Percentiles rank a stretch among this genome's conserved stretches.
phyloP scores from a whole-genome alignment of 164 flowering plant species.

The Liriodendron chinense region DNA sequence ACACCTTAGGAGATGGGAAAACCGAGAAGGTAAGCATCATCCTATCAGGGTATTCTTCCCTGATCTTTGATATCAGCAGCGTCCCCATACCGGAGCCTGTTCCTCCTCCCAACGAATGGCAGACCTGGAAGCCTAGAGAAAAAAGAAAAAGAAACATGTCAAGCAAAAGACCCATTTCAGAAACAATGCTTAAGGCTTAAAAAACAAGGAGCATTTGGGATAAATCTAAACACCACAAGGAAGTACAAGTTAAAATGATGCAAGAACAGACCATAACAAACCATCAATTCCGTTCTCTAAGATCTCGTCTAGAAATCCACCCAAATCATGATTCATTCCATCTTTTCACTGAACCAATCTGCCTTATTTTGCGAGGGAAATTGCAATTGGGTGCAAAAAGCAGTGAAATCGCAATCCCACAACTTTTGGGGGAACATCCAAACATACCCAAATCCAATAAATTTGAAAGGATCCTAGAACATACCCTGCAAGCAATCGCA shows the following conservation, averaged over 20 bases:
- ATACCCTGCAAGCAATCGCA: conserved; percentile 13
- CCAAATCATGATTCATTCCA: too few species aligned
- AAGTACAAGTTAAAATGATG: too few species aligned
- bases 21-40: conserved; percentile 66
- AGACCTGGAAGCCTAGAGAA: conserved; percentile 47
- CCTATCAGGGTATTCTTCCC: conserved; percentile 59
- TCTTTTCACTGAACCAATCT: too few species aligned
- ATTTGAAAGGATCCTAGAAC: background rate
- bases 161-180: background rate
- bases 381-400: too few species aligned
- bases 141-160: background rate
- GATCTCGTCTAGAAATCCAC: background rate
- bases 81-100: conserved; percentile 68
- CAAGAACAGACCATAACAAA: too few species aligned
- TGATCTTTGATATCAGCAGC: conserved; percentile 51
- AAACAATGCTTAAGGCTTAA: background rate
- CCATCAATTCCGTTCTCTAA: background rate
- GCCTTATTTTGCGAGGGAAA: background rate
- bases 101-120: conserved; percentile 60
- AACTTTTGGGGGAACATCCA: too few species aligned
- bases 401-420: too few species aligned
- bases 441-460: background rate
- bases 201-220: background rate
- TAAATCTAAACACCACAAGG: too few species aligned
- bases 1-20: conserved; percentile 55